Evolutionary conservation across 2,329 filamentous ascomycete species (phyloP).

Genomic region (Beauveria sp.): DNA sequence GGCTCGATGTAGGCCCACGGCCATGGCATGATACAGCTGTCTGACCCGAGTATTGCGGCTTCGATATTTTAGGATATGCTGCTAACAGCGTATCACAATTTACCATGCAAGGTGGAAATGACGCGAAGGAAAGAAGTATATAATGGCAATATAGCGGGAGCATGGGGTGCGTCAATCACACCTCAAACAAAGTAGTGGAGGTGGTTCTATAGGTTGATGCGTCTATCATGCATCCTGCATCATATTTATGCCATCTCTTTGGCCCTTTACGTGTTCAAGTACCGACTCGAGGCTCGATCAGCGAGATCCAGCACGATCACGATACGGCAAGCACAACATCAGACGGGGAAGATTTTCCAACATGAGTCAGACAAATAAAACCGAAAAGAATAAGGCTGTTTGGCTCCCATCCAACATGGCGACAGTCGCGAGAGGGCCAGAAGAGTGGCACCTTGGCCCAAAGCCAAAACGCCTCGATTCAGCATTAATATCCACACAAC

Average conservation of each 20-base stretch:
- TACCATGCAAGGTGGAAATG: not conserved
- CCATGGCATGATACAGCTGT: no score
- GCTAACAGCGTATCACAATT: not conserved
- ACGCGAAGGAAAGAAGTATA: not conserved
- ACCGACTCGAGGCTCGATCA: no score
- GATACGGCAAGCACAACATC: not conserved
- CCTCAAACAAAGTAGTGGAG: no score
- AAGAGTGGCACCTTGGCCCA: not conserved
- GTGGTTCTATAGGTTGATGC: no score
- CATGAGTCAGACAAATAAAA: not conserved
- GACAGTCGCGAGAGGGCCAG: not conserved
- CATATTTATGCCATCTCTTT: not conserved
- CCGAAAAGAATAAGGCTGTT: not conserved
- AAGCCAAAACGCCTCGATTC: conserved; percentile 1
- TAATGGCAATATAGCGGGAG: not conserved
- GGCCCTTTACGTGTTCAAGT: no score
- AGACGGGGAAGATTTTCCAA: not conserved
- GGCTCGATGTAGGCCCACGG: no score
- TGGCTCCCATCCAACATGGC: not conserved
- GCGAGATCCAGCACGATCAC: not conserved
- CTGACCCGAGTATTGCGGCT: not conserved
- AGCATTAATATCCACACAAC: not conserved
- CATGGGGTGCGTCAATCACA: not conserved
- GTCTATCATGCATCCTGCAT: not conserved
- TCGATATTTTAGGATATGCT: not conserved